A percentile compares a stretch with the other conserved stretches of the same genome.
These are phyloP conservation scores for Circinella umbellata DNA, from an alignment of 371 early-diverging fungal genomes.

Conservation along the genomic window DNA sequence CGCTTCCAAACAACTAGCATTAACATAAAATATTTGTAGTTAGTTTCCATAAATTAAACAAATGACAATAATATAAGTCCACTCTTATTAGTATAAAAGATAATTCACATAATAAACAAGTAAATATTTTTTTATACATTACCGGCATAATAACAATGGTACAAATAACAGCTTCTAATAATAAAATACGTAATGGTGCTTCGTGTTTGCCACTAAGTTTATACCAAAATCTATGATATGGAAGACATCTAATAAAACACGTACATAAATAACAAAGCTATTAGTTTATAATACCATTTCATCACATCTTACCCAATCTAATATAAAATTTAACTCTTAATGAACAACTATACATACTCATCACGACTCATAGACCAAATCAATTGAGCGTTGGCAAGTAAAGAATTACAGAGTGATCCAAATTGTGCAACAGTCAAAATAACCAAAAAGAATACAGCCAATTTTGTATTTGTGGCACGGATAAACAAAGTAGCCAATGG, in stretches of 20 bases:
- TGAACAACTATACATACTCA: too few species aligned
- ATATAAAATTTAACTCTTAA: too few species aligned
- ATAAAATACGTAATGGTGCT: slow-evolving; percentile 25
- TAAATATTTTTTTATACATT: slow-evolving; percentile 5
- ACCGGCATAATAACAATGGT: slow-evolving; percentile 35
- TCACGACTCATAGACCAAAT: slow-evolving; percentile 24
- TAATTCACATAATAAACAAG: too few species aligned
- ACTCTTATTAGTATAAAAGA: too few species aligned
- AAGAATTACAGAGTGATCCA: slow-evolving; percentile 28
- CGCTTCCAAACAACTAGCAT: slow-evolving; percentile 25
- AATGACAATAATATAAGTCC: too few species aligned
- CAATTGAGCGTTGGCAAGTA: slow-evolving; percentile 23
- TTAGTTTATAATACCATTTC: slow-evolving; percentile 15
- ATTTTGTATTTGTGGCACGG: slow-evolving; percentile 16
- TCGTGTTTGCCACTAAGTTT: slow-evolving; percentile 21
- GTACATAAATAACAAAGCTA: too few species aligned
- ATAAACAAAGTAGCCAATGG: slow-evolving; percentile 28
- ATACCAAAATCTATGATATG: slow-evolving; percentile 27
- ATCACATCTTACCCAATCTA: not conserved
- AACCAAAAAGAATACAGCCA: slow-evolving; percentile 29
- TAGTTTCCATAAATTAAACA: not conserved
- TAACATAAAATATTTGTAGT: not conserved
- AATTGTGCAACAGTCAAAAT: slow-evolving; percentile 30
- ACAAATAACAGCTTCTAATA: slow-evolving; percentile 21
- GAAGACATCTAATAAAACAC: slow-evolving; percentile 8